phyloP scores from a whole-genome alignment of 331 rosid genomes.

The Pyrus hybrid region DNA sequence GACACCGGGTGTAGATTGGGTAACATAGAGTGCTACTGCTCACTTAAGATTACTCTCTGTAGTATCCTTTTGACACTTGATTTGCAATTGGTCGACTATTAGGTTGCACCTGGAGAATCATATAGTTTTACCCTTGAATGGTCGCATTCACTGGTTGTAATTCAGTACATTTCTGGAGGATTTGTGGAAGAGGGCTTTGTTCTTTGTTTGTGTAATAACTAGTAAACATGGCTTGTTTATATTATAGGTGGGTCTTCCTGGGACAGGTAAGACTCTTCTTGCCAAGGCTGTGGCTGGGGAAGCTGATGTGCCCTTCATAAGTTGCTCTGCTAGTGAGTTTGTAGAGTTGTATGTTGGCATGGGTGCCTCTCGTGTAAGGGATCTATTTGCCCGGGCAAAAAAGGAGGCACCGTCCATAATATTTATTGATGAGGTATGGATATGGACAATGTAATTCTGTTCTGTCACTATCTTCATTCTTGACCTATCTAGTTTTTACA shows the following conservation, averaged over 20 bases:
- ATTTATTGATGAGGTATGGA: constrained; percentile 87
- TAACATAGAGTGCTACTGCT: not conserved
- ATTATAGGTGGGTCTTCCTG: constrained; percentile 98
- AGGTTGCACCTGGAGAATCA: not conserved
- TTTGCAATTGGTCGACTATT: not conserved
- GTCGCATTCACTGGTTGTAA: not conserved
- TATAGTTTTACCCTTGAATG: not conserved
- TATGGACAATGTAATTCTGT: not conserved
- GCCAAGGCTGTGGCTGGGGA: constrained; percentile 99
- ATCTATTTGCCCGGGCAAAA: constrained; percentile 98
- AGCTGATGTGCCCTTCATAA: constrained; percentile 95
- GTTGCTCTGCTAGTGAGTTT: constrained; percentile 99
- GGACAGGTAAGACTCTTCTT: constrained; percentile 98
- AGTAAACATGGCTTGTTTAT: constrained; percentile 23
- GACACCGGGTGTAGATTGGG: not conserved
- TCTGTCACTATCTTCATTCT: constrained; percentile 3
- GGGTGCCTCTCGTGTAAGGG: constrained; percentile 99
- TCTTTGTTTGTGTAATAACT: constrained; percentile 2
- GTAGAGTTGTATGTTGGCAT: constrained; percentile 98
- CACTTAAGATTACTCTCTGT: not conserved
- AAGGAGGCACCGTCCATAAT: constrained; percentile 95
- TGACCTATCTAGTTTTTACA: constrained; percentile 8
- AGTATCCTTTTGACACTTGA: not conserved
- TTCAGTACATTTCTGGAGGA: not conserved
- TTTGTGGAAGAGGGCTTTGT: not conserved